Conservation (phyloP, 1,139 yeast genomes). For the Sugiyamaella castrensis region DNA sequence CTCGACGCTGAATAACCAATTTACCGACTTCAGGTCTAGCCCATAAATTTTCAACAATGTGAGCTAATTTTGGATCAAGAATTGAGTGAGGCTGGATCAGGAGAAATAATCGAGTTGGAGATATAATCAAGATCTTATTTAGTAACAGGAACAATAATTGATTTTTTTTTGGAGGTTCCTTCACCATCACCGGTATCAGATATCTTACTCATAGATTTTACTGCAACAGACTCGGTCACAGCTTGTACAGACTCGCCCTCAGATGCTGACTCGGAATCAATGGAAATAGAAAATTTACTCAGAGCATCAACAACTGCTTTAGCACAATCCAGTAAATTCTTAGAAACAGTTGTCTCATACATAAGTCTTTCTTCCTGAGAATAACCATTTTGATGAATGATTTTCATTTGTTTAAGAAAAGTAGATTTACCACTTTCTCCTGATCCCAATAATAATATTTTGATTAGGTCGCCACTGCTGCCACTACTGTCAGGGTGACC, state of each 20-base stretch:
- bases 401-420: conserved; percentile 72
- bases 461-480: conserved; percentile 33
- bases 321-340: conserved; percentile 62
- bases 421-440: conserved; percentile 80
- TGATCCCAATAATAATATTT: conserved; percentile 64
- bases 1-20: conserved; percentile 58
- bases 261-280: conserved; percentile 14
- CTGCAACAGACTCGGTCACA: too few relatives aligned
- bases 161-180: background rate
- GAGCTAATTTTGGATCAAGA: conserved; percentile 30
- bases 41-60: conserved; percentile 47
- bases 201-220: background rate
- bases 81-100: conserved; percentile 34
- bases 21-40: conserved; percentile 56
- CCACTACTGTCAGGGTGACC: background rate
- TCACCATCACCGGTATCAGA: background rate
- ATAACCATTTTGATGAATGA: conserved; percentile 68
- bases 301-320: conserved; percentile 59
- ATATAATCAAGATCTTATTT: conserved; percentile 27
- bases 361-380: conserved; percentile 58
- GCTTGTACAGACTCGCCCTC: too few relatives aligned
- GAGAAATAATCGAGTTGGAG: conserved; percentile 28
- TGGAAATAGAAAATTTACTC: conserved; percentile 27
- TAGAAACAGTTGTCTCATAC: conserved; percentile 64
- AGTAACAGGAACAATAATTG: conserved; percentile 13